Evolutionary conservation across 768 basidiomycete species (phyloP).

Genomic region (Auriculariales sp.): DNA sequence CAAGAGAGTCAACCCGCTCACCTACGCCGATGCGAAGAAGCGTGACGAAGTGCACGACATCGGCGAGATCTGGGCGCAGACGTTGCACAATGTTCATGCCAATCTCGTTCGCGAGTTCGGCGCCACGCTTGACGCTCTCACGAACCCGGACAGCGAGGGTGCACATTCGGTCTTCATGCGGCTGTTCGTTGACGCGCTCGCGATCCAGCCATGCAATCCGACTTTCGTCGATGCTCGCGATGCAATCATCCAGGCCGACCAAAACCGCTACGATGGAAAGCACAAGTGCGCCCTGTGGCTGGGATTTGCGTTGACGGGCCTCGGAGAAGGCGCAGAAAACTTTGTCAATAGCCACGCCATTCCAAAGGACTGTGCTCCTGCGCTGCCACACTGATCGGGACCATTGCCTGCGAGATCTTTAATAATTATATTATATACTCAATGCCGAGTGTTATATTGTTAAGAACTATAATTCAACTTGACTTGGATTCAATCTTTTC

Average conservation of each 20-base stretch:
- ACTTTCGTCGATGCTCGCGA: not conserved
- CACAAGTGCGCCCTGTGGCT: not conserved
- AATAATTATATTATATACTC: too few species aligned
- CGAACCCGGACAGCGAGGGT: not conserved
- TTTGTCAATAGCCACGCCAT: not conserved
- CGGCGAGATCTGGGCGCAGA: not conserved
- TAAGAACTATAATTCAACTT: too few species aligned
- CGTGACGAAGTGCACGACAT: not conserved
- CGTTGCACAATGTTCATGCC: not conserved
- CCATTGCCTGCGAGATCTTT: too few species aligned
- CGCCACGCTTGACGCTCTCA: not conserved
- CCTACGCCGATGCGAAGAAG: not conserved
- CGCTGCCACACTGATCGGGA: too few species aligned
- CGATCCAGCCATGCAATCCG: not conserved
- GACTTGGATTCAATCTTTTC: slow-evolving; percentile 4
- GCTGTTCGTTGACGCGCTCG: not conserved
- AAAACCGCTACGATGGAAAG: not conserved
- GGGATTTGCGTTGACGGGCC: not conserved
- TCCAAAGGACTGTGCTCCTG: not conserved
- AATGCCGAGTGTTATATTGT: too few species aligned
- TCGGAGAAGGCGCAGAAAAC: not conserved
- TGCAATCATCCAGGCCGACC: not conserved
- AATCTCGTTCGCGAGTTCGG: not conserved
- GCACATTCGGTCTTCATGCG: not conserved
- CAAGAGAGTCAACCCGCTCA: not conserved